These are phyloP conservation scores for Teratosphaeria gauchensis DNA, from an alignment of 2,329 filamentous ascomycete genomes.

Conservation along the genomic window DNA sequence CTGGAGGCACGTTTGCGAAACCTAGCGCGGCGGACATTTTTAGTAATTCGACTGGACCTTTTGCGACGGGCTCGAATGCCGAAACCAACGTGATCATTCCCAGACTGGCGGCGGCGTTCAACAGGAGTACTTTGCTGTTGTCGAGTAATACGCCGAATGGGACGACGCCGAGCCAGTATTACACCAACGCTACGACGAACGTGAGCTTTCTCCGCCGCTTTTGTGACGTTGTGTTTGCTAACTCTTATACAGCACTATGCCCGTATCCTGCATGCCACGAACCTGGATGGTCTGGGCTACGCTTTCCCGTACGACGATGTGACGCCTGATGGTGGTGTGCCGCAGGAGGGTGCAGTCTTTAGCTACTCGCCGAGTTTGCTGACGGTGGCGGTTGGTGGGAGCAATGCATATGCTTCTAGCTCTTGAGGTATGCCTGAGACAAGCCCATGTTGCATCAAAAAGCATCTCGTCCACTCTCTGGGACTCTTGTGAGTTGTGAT, in stretches of 20 bases:
- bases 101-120: slow-evolving; percentile 65
- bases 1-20: slow-evolving; percentile 42
- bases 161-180: slow-evolving; percentile 20
- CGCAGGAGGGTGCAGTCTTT: slow-evolving; percentile 25
- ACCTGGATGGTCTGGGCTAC: slow-evolving; percentile 52
- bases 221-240: neutral
- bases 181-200: slow-evolving; percentile 20
- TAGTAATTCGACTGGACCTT: slow-evolving; percentile 55
- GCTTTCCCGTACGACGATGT: slow-evolving; percentile 63
- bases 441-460: too few species aligned
- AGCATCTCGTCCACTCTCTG: too few species aligned
- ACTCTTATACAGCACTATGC: slow-evolving; percentile 20
- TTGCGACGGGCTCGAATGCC: slow-evolving; percentile 36
- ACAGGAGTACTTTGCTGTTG: slow-evolving; percentile 57
- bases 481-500: too few species aligned
- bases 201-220: slow-evolving; percentile 14
- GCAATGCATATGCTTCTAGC: slow-evolving; percentile 15
- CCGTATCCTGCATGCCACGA: slow-evolving; percentile 28
- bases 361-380: slow-evolving; percentile 18
- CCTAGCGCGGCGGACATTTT: slow-evolving; percentile 57
- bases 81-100: slow-evolving; percentile 54
- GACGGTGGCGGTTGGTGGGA: slow-evolving; percentile 22
- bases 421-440: neutral
- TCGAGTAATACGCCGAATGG: slow-evolving; percentile 28
- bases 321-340: slow-evolving; percentile 43